phyloP scores from a whole-genome alignment of 2,329 filamentous ascomycete species.

The Curvularia sp. region DNA sequence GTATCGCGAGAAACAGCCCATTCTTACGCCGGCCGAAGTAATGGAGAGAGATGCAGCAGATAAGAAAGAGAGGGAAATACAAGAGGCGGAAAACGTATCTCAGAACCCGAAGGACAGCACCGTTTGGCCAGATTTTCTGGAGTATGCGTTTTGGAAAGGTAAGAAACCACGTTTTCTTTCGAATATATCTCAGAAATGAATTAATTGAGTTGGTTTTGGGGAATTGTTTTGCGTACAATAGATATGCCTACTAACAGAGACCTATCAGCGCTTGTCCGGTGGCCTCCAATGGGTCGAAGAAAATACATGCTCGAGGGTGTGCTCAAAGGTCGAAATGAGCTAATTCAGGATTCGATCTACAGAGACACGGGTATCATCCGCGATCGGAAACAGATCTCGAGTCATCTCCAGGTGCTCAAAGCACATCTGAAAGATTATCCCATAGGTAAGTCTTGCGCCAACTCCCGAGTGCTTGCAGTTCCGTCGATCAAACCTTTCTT shows the following conservation, averaged over 20 bases:
- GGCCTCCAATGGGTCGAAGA: slow-evolving; percentile 64
- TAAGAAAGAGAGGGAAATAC: slow-evolving; percentile 22
- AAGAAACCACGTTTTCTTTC: slow-evolving; percentile 14
- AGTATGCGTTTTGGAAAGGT: slow-evolving; percentile 59
- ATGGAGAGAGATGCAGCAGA: slow-evolving; percentile 31
- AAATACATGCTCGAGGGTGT: slow-evolving; percentile 59
- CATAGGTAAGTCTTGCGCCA: slow-evolving; percentile 53
- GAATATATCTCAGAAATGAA: background rate
- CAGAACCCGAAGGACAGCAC: slow-evolving; percentile 48
- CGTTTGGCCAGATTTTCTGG: slow-evolving; percentile 56
- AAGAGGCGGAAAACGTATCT: slow-evolving; percentile 20
- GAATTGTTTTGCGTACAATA: background rate
- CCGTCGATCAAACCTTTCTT: background rate
- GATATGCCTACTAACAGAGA: slow-evolving; percentile 3
- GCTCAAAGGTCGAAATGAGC: slow-evolving; percentile 66
- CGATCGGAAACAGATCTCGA: slow-evolving; percentile 67
- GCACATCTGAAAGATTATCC: slow-evolving; percentile 61
- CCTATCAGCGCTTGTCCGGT: slow-evolving; percentile 52
- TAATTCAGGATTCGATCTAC: slow-evolving; percentile 65
- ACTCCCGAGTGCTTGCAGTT: background rate
- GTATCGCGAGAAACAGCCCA: slow-evolving; percentile 54
- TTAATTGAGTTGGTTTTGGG: background rate
- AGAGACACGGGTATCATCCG: slow-evolving; percentile 61
- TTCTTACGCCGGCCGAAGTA: slow-evolving; percentile 25
- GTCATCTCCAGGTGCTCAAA: slow-evolving; percentile 69